These are phyloP conservation scores for Shiraia sp. DNA, from an alignment of 2,329 filamentous ascomycete genomes.

Conservation along the genomic window DNA sequence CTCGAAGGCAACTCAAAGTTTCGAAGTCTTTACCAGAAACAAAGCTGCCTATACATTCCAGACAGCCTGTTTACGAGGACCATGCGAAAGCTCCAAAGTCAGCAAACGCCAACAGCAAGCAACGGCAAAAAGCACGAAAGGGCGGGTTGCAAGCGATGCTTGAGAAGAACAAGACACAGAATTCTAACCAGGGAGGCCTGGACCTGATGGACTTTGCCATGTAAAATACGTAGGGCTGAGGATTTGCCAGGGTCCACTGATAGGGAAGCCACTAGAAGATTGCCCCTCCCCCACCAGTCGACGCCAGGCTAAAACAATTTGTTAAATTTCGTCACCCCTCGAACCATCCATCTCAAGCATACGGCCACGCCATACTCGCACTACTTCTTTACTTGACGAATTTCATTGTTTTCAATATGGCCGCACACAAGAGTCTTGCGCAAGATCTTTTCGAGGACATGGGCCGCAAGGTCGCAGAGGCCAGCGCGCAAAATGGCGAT, in stretches of 20 bases:
- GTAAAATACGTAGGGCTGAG: conserved; percentile 44
- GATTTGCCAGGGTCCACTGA: conserved; percentile 17
- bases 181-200: conserved; percentile 42
- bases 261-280: conserved; percentile 30
- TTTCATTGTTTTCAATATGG: conserved; percentile 31
- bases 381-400: not conserved
- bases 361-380: conserved; percentile 9
- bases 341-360: conserved; percentile 16
- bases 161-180: conserved; percentile 49
- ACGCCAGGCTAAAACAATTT: conserved; percentile 39
- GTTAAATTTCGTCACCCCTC: too few species aligned
- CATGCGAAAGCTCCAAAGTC: conserved; percentile 32
- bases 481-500: conserved; percentile 38
- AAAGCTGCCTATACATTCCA: not conserved
- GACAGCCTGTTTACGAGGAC: conserved; percentile 9
- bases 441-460: conserved; percentile 58
- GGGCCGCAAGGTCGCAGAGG: conserved; percentile 53
- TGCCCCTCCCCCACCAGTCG: conserved; percentile 27
- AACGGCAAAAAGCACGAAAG: conserved; percentile 59
- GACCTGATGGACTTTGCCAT: conserved; percentile 61
- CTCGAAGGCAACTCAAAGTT: conserved; percentile 22
- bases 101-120: conserved; percentile 55
- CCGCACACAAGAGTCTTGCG: conserved; percentile 44
- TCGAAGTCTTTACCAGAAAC: conserved; percentile 5
- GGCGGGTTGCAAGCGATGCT: conserved; percentile 59